Base-by-base conservation (phyloP, 805 yeast species). In the Wickerhamomyces ciferrii region DNA sequence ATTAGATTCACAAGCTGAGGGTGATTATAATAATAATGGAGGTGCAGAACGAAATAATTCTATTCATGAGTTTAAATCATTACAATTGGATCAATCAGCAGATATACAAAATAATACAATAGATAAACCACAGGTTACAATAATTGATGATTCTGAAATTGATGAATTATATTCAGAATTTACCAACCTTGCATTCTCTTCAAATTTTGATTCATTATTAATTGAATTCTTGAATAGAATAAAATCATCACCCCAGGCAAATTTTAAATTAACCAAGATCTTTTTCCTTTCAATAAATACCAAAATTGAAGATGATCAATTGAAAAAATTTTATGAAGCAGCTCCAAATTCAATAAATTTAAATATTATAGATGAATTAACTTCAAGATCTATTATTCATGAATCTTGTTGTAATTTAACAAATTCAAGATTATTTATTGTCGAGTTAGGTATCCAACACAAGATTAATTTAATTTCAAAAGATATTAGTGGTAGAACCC, bases 161-260 rank as follows among this genome's bases (percentile, higher is more conserved):
- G 94, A 87, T 64, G 89, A 83, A 53, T 63, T 87, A 29, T 85
- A 84, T 61, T 71, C 83, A 10, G 87, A 86, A 60, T 86, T 86
- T 58, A 76, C 81, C 48, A 74, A 74, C 50, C 71, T 78, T 53
- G 72, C 74, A 17, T 66, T 65, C 41, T 65, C 72, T 6, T 63
- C 70, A 10, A 63, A 63, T 46, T 46, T 61, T 15, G 48, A 63
- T 27, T 66, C 67, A 37, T 67, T 74, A 56, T 67, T 79, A 48
- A 58, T 55, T 25, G 74, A 72, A 42, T 74, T 81, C 59, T 58
- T 75, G 42, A 60, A 67, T 15, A 74, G 73, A 59, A 62, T 77
- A 31, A 64, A 58, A 42, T 58, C 65, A 27, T 63, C 70, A 21
- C 64, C 70, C 18, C 70, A 67, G 46, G 63, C 79, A 41, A 56